phyloP scores from a whole-genome alignment of 1,139 yeast species.

The Diutina ranongensis region DNA sequence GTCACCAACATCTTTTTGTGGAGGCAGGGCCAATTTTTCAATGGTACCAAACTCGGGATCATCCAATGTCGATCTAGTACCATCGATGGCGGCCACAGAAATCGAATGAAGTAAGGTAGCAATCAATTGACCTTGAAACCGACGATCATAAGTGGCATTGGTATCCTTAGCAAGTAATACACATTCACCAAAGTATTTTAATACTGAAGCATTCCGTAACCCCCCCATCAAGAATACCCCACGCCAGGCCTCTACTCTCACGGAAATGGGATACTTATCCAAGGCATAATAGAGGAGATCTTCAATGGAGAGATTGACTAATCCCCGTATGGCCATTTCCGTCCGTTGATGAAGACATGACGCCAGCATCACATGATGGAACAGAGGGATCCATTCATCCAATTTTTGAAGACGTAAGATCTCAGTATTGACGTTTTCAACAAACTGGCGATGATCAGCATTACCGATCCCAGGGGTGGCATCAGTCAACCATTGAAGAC shows the following conservation, averaged over 20 bases:
- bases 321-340: conserved; percentile 46
- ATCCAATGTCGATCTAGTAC: conserved; percentile 41
- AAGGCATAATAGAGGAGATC: conserved; percentile 42
- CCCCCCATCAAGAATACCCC: conserved; percentile 71
- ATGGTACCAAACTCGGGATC: conserved; percentile 44
- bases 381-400: conserved; percentile 83
- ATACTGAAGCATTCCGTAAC: conserved; percentile 45
- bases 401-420: conserved; percentile 65
- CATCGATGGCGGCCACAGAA: conserved; percentile 60
- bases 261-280: conserved; percentile 35
- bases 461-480: conserved; percentile 1
- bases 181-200: conserved; percentile 51
- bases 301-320: conserved; percentile 38
- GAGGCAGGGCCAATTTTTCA: conserved; percentile 13
- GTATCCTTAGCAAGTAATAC: conserved; percentile 31
- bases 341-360: conserved; percentile 51
- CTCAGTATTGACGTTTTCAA: conserved; percentile 26
- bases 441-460: conserved; percentile 14
- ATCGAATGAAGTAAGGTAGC: conserved; percentile 38
- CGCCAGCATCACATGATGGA: conserved; percentile 45
- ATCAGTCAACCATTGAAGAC: neutral
- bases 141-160: conserved; percentile 22
- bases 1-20: neutral
- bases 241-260: conserved; percentile 59
- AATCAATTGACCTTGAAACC: conserved; percentile 40